Conservation (phyloP, 257 asterid genomes). For the Fraxinus americana region DNA sequence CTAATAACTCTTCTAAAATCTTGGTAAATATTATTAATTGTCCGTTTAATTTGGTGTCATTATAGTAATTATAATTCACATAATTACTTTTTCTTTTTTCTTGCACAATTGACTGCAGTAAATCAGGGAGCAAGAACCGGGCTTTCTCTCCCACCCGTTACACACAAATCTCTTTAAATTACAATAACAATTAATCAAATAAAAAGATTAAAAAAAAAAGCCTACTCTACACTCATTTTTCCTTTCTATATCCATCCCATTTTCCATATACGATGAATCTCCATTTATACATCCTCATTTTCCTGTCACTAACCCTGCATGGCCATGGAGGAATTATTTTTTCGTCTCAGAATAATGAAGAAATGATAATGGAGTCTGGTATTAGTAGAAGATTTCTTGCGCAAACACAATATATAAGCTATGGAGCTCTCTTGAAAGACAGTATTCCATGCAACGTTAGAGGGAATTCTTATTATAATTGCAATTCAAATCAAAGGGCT, state of each 20-base stretch:
- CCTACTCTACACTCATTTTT: not conserved
- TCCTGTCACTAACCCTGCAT: not conserved
- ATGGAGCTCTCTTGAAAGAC: slow-evolving; percentile 25
- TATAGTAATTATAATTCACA: not conserved
- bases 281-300: not conserved
- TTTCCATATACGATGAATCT: not conserved
- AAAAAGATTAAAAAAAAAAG: too few species aligned
- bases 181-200: not conserved
- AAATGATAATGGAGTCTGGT: slow-evolving; percentile 30
- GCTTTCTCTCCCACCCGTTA: slow-evolving; percentile 2
- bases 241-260: not conserved
- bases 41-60: not conserved
- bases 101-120: not conserved
- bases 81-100: not conserved
- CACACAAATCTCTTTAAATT: not conserved
- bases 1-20: not conserved
- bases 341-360: slow-evolving; percentile 12
- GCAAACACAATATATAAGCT: slow-evolving; percentile 5
- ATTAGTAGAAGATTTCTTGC: slow-evolving; percentile 20
- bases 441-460: slow-evolving; percentile 28
- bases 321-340: not conserved
- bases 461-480: slow-evolving; percentile 32
- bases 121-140: not conserved
- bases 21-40: not conserved
- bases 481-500: slow-evolving; percentile 20